Evolutionary conservation across 2,329 filamentous ascomycete species (phyloP).

Genomic region (Colletotrichum cereale): DNA sequence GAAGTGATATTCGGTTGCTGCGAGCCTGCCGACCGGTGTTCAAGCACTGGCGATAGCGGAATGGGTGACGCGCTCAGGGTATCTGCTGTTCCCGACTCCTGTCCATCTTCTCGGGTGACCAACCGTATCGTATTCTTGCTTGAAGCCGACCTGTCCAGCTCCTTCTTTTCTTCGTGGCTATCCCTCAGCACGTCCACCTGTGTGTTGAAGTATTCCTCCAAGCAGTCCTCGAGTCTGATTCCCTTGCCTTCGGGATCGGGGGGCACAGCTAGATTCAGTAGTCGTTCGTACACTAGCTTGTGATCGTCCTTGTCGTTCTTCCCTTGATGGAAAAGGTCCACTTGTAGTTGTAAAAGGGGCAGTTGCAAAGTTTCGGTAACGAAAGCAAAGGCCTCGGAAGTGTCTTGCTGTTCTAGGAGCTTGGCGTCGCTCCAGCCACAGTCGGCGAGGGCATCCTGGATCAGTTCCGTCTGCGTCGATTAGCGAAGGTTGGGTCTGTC

Average conservation of each 20-base stretch:
- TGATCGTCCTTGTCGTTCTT: constrained; percentile 90
- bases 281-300: constrained; percentile 91
- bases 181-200: constrained; percentile 89
- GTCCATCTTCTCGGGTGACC: constrained; percentile 49
- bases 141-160: constrained; percentile 46
- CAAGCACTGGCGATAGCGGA: constrained; percentile 45
- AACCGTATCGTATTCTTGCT: constrained; percentile 51
- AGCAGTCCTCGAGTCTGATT: constrained; percentile 88
- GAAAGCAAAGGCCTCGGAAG: constrained; percentile 94
- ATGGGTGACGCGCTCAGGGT: constrained; percentile 50
- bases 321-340: constrained; percentile 94
- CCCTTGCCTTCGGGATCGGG: constrained; percentile 76
- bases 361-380: constrained; percentile 91
- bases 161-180: constrained; percentile 66
- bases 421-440: constrained; percentile 92
- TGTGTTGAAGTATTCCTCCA: constrained; percentile 96
- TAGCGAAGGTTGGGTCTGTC: constrained; percentile 41
- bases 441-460: constrained; percentile 84
- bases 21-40: constrained; percentile 34
- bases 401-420: constrained; percentile 87
- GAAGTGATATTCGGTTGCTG: constrained; percentile 21
- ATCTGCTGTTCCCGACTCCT: constrained; percentile 47
- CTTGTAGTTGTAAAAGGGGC: constrained; percentile 89
- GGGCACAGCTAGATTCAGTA: constrained; percentile 92
- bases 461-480: constrained; percentile 75